Evolutionary conservation across 306 rosid genomes (phyloP).

Genomic region (Aeschynomene evenia): DNA sequence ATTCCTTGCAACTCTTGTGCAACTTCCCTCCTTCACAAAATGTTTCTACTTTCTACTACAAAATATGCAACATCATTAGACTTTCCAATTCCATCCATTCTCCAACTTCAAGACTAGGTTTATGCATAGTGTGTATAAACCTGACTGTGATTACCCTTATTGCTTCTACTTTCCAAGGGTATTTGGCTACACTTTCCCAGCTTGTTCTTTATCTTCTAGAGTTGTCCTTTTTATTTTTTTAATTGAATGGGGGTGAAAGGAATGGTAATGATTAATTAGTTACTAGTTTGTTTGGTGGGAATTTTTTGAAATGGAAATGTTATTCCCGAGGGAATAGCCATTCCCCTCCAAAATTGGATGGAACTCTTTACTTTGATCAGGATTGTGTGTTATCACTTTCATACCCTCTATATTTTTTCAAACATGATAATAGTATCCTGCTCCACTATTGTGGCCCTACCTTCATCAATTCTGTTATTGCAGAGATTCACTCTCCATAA

Average conservation of each 20-base stretch:
- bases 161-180: constrained; percentile 23
- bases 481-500: constrained; percentile 21
- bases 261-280: not conserved
- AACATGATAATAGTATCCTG: constrained; percentile 2
- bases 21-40: constrained; percentile 6
- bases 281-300: not conserved
- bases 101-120: constrained; percentile 11
- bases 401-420: constrained; percentile 2
- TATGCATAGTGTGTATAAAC: constrained; percentile 15
- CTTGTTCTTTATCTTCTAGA: constrained; percentile 22
- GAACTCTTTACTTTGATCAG: not conserved
- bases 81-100: constrained; percentile 21
- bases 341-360: constrained; percentile 21
- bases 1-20: constrained; percentile 24
- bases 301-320: constrained; percentile 20
- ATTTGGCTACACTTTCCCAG: not conserved
- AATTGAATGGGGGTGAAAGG: not conserved
- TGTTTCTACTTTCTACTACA: not conserved
- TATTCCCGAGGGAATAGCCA: constrained; percentile 8
- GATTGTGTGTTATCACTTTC: constrained; percentile 1
- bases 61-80: not conserved
- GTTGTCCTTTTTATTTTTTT: constrained; percentile 11
- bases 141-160: not conserved
- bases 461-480: not conserved
- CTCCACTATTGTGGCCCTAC: constrained; percentile 5